These are phyloP conservation scores for Colletotrichum karsti DNA, from an alignment of 2,329 filamentous ascomycete species.

Conservation along the genomic window DNA sequence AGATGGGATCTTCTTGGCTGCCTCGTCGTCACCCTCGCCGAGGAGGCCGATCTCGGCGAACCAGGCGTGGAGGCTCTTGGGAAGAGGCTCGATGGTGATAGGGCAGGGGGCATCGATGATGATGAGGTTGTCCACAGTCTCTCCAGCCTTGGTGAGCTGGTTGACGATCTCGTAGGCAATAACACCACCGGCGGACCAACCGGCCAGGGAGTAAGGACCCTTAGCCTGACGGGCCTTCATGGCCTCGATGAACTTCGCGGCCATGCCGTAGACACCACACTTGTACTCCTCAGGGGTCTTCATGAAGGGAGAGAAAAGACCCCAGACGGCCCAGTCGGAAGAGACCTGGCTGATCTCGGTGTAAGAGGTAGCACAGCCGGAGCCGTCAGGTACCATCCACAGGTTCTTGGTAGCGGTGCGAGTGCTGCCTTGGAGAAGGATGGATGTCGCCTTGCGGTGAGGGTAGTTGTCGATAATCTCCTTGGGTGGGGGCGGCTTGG, in stretches of 20 bases:
- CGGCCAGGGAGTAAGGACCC: constrained; percentile 74
- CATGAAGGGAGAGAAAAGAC: constrained; percentile 70
- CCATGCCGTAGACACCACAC: constrained; percentile 64
- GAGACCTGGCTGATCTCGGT: constrained; percentile 64
- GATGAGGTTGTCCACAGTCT: constrained; percentile 67
- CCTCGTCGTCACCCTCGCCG: constrained; percentile 62
- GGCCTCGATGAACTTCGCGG: constrained; percentile 57
- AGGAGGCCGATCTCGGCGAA: constrained; percentile 78
- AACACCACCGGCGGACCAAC: constrained; percentile 82
- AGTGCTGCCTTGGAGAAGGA: constrained; percentile 59
- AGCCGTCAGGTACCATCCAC: constrained; percentile 65
- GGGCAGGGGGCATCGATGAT: constrained; percentile 75
- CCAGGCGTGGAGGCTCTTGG: constrained; percentile 72
- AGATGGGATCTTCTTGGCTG: constrained; percentile 65
- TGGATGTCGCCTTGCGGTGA: constrained; percentile 57
- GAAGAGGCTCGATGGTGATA: constrained; percentile 73
- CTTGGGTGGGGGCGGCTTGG: constrained; percentile 48
- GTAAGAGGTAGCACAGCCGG: constrained; percentile 73
- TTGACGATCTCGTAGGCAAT: constrained; percentile 74
- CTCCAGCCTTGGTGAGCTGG: constrained; percentile 65
- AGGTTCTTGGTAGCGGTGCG: constrained; percentile 51
- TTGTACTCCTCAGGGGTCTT: constrained; percentile 65
- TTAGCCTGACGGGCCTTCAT: constrained; percentile 75
- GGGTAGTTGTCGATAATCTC: constrained; percentile 52
- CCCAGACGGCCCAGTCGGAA: constrained; percentile 58